Evolutionary conservation across 331 rosid genomes (phyloP).

Genomic region (Malus hybrid): DNA sequence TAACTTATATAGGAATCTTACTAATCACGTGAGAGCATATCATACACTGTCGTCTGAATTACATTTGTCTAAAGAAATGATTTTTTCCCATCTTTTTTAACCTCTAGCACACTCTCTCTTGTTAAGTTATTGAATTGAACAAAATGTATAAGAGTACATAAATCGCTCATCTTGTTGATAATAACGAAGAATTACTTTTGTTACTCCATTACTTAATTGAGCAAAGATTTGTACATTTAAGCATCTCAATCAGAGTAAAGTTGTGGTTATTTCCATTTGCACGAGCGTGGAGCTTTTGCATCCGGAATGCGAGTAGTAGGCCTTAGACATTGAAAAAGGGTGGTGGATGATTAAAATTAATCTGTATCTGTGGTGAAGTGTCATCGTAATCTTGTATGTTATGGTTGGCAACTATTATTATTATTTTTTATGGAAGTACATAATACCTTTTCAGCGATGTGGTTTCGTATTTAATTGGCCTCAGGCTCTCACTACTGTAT

Average conservation of each 20-base stretch:
- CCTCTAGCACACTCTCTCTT: too few species aligned
- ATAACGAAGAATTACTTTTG: not conserved
- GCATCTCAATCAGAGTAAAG: slow-evolving; percentile 10
- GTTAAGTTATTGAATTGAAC: too few species aligned
- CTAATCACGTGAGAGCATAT: slow-evolving; percentile 6
- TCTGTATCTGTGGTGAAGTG: not conserved
- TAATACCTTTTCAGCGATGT: slow-evolving; percentile 44
- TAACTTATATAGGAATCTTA: slow-evolving; percentile 1
- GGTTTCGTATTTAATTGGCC: slow-evolving; percentile 15
- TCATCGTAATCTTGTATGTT: slow-evolving; percentile 23
- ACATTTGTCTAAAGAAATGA: not conserved
- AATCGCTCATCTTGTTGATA: too few species aligned
- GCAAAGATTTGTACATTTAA: not conserved
- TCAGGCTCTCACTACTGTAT: not conserved
- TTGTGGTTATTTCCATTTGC: slow-evolving; percentile 11
- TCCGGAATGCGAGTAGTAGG: slow-evolving; percentile 20
- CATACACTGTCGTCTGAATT: not conserved
- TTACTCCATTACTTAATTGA: not conserved
- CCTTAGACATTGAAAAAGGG: slow-evolving; percentile 9
- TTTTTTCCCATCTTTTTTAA: too few species aligned
- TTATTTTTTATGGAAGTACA: slow-evolving; percentile 42
- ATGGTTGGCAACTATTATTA: slow-evolving; percentile 37
- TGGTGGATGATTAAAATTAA: not conserved
- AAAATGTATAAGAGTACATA: too few species aligned
- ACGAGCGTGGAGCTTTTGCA: slow-evolving; percentile 10